phyloP scores from a whole-genome alignment of 1,284 basidiomycete species.

The Cutaneotrichosporon daszewskae region DNA sequence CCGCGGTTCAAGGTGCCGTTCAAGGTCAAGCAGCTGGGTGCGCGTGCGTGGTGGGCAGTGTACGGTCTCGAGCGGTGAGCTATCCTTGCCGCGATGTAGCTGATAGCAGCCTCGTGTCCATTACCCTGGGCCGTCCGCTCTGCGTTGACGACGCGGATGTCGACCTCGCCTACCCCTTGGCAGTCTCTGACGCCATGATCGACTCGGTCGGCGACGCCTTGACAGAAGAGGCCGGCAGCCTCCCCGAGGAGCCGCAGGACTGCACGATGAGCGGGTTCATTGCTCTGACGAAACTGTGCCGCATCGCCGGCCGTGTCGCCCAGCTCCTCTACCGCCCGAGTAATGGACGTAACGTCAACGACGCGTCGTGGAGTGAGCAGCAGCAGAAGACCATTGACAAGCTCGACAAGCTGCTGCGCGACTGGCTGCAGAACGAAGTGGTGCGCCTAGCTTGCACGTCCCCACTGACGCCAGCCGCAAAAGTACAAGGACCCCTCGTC shows the following conservation, averaged over 20 bases:
- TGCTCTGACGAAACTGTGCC: conserved; percentile 67
- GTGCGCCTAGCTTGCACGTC: conserved; percentile 18
- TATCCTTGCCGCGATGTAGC: background rate
- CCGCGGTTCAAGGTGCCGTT: conserved; percentile 62
- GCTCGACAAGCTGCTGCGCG: conserved; percentile 66
- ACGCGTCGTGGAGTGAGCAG: conserved; percentile 65
- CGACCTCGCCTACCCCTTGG: conserved; percentile 61
- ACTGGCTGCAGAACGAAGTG: conserved; percentile 67
- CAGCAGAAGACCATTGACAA: conserved; percentile 68
- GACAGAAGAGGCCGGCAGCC: conserved; percentile 41
- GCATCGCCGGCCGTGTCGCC: conserved; percentile 70
- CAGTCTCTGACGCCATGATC: conserved; percentile 71
- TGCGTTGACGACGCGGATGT: conserved; percentile 50
- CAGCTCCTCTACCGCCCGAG: conserved; percentile 41
- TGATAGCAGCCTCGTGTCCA: conserved; percentile 66
- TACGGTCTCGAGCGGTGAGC: conserved; percentile 63
- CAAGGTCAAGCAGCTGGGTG: conserved; percentile 76
- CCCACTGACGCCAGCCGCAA: conserved; percentile 54
- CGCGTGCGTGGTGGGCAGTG: conserved; percentile 86
- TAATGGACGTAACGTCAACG: conserved; percentile 42
- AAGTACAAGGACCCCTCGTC: conserved; percentile 52
- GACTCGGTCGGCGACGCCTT: conserved; percentile 41
- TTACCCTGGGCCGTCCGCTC: conserved; percentile 64
- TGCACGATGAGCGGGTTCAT: conserved; percentile 67
- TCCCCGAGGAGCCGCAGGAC: conserved; percentile 48